Evolutionary conservation across 768 basidiomycete genomes (phyloP).

Genomic region (Tulasnella sp.): DNA sequence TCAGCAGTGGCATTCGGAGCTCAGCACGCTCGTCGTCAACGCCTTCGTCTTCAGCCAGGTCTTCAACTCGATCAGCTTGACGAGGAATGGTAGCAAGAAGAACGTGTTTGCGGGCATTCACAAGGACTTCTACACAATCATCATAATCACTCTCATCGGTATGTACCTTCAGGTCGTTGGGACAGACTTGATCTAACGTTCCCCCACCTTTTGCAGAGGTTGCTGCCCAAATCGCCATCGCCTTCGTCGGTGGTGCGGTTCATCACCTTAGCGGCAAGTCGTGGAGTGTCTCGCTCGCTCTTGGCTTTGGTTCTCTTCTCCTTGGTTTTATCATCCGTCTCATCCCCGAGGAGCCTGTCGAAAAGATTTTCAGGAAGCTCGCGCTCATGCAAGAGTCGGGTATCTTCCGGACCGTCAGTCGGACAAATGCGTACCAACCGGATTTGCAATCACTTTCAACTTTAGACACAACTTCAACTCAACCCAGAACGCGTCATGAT

Average conservation of each 20-base stretch:
- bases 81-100: conserved; percentile 73
- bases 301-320: conserved; percentile 82
- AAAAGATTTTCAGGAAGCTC: conserved; percentile 47
- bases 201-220: conserved; percentile 50
- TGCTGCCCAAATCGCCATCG: conserved; percentile 75
- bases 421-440: neutral
- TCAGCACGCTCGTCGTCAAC: conserved; percentile 92
- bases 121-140: conserved; percentile 77
- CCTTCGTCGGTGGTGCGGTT: conserved; percentile 85
- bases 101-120: conserved; percentile 84
- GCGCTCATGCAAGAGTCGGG: conserved; percentile 58
- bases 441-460: neutral
- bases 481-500: conserved; percentile 74
- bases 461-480: conserved; percentile 65
- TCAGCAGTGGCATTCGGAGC: conserved; percentile 39
- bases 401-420: no score
- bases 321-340: conserved; percentile 74
- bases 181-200: neutral
- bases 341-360: conserved; percentile 73
- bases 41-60: conserved; percentile 98
- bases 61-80: conserved; percentile 88
- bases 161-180: conserved; percentile 22
- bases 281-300: conserved; percentile 88
- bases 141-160: conserved; percentile 80
- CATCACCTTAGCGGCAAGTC: conserved; percentile 67